Conservation (phyloP, 1,139 yeast genomes). For the Pichia sp. region DNA sequence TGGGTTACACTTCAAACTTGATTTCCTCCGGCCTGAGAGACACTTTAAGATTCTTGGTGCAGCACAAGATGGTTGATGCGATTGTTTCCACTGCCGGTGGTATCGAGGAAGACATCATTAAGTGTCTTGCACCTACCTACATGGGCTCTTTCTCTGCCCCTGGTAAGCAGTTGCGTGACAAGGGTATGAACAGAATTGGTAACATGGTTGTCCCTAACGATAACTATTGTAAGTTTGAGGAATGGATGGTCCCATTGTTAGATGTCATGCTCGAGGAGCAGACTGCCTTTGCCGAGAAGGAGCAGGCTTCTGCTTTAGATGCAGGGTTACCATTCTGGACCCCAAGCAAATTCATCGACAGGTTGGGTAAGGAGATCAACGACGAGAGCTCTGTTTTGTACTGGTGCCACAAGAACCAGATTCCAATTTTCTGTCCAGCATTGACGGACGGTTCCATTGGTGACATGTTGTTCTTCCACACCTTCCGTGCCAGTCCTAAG, state of each 20-base stretch:
- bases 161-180: constrained; percentile 79
- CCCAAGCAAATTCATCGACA: constrained; percentile 85
- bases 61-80: constrained; percentile 91
- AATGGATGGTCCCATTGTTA: constrained; percentile 94
- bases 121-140: constrained; percentile 92
- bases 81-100: constrained; percentile 97
- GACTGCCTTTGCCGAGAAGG: constrained; percentile 54
- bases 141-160: constrained; percentile 84
- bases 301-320: constrained; percentile 50
- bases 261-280: constrained; percentile 88
- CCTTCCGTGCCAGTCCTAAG: constrained; percentile 87
- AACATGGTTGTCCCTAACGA: constrained; percentile 95
- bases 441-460: constrained; percentile 97
- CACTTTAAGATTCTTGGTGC: constrained; percentile 81
- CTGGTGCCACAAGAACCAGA: constrained; percentile 96
- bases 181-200: constrained; percentile 97
- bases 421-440: constrained; percentile 96
- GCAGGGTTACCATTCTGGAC: constrained; percentile 75
- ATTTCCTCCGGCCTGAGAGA: constrained; percentile 93
- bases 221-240: constrained; percentile 94
- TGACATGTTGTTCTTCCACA: constrained; percentile 97
- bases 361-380: constrained; percentile 91
- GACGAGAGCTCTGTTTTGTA: constrained; percentile 91
- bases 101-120: constrained; percentile 93
- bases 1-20: constrained; percentile 96